Conservation (phyloP, 768 basidiomycete genomes). For the Tricholoma sp. region DNA sequence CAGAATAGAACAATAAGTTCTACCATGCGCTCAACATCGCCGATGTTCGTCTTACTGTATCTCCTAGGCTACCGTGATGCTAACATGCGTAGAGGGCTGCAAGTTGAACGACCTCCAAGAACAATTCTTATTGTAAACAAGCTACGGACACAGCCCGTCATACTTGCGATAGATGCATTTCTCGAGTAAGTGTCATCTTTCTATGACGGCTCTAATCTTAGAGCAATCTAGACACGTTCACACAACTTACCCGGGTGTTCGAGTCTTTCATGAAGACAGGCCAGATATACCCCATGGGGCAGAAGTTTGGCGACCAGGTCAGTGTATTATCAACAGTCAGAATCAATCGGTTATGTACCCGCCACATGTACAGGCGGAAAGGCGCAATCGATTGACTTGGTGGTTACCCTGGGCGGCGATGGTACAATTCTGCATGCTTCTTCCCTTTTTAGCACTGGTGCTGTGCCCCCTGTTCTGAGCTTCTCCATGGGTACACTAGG, state of each 20-base stretch:
- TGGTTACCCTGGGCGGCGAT: constrained; percentile 91
- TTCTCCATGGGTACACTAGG: constrained; percentile 94
- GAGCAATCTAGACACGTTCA: constrained; percentile 45
- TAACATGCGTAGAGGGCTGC: constrained; percentile 32
- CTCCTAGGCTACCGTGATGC: constrained; percentile 17
- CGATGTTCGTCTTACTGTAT: constrained; percentile 10
- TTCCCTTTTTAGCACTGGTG: constrained; percentile 83
- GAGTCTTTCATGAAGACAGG: constrained; percentile 64
- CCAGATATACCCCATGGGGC: constrained; percentile 60
- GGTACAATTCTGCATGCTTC: constrained; percentile 94
- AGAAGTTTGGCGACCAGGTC: constrained; percentile 63
- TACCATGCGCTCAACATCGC: constrained; percentile 4
- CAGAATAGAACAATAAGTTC: constrained; percentile 2
- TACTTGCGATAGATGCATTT: constrained; percentile 70
- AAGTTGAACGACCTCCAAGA: constrained; percentile 41
- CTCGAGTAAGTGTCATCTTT: constrained; percentile 50
- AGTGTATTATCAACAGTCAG: constrained; percentile 10
- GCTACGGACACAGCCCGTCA: constrained; percentile 70
- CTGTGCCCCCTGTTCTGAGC: constrained; percentile 87
- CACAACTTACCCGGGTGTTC: constrained; percentile 51
- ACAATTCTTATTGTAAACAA: constrained; percentile 79
- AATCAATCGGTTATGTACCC: not conserved
- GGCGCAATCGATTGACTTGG: constrained; percentile 70
- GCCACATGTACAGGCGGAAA: constrained; percentile 30
- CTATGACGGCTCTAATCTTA: not conserved